phyloP scores from a whole-genome alignment of 2,329 filamentous ascomycete species.

The Lecanoromycetidae sp. region DNA sequence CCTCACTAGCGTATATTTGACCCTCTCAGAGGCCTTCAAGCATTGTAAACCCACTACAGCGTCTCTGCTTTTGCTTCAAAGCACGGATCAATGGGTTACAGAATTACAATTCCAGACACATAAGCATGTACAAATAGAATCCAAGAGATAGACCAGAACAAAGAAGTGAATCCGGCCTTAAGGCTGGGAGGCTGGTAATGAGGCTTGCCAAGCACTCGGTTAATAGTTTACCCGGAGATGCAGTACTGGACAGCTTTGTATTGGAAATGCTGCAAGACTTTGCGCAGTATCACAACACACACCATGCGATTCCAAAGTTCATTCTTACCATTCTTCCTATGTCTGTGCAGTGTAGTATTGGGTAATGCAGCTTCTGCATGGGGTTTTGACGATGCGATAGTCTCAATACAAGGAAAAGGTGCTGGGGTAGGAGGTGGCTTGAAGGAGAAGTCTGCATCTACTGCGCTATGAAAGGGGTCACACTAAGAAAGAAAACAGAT shows the following conservation, averaged over 20 bases:
- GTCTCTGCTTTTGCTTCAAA: no score
- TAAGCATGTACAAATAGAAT: no score
- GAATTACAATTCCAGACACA: no score
- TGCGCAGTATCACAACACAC: background rate
- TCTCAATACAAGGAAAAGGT: constrained; percentile 48
- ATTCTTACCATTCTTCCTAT: background rate
- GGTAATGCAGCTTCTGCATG: constrained; percentile 41
- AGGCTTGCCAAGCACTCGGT: no score
- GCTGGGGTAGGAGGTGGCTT: constrained; percentile 39
- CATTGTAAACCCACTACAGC: no score
- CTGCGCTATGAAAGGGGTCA: background rate
- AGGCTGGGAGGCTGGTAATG: no score
- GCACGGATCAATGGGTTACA: no score
- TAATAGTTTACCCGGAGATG: no score
- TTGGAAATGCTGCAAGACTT: background rate
- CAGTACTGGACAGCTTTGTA: background rate
- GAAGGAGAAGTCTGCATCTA: constrained; percentile 43
- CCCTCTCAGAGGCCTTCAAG: no score
- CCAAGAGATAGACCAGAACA: no score
- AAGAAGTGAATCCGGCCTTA: no score
- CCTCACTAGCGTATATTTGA: no score
- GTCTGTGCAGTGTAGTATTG: constrained; percentile 20
- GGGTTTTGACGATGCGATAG: constrained; percentile 52
- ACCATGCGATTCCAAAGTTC: constrained; percentile 2
- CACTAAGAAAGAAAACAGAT: constrained; percentile 31